Percentiles rank a stretch among this genome's conserved stretches.
Evolutionary conservation across 441 rosid species (phyloP).

Genomic region (Arabidopsis lyrata): DNA sequence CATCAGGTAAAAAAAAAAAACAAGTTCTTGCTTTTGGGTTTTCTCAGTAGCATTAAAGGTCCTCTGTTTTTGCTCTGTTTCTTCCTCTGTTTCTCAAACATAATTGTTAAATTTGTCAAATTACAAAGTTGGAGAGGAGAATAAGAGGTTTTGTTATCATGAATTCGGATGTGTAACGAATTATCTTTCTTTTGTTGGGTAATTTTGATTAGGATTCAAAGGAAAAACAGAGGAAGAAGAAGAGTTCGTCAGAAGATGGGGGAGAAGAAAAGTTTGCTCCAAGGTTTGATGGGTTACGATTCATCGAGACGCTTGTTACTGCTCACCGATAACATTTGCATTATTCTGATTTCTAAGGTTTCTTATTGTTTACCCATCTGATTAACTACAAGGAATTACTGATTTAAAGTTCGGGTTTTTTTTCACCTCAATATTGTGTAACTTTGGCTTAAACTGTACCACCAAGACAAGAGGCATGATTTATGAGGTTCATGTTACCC

Average conservation of each 20-base stretch:
- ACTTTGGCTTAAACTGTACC: conserved; percentile 18
- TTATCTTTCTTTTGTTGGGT: not conserved
- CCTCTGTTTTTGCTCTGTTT: conserved; percentile 32
- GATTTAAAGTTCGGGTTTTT: conserved; percentile 14
- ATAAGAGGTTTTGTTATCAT: not conserved
- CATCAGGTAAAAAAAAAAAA: conserved; percentile 47
- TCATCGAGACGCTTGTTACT: conserved; percentile 75
- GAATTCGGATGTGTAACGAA: not conserved
- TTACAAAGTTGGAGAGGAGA: not conserved
- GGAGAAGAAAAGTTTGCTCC: conserved; percentile 63
- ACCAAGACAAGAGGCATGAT: conserved; percentile 18
- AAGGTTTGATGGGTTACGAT: conserved; percentile 68
- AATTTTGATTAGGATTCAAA: conserved; percentile 51
- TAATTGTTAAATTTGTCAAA: not conserved
- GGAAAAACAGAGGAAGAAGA: conserved; percentile 50
- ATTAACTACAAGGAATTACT: conserved; percentile 10
- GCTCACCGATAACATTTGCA: conserved; percentile 60
- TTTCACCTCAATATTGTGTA: not conserved
- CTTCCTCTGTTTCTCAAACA: too few species aligned
- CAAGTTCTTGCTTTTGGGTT: not conserved
- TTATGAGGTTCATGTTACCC: conserved; percentile 19
- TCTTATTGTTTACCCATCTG: conserved; percentile 21
- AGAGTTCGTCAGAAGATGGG: conserved; percentile 19
- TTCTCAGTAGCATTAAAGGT: not conserved
- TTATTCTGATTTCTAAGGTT: not conserved